Percentiles rank a stretch among this genome's conserved stretches.
Evolutionary conservation across 164 flowering plant species (phyloP).

Genomic region (Umbellularia californica): DNA sequence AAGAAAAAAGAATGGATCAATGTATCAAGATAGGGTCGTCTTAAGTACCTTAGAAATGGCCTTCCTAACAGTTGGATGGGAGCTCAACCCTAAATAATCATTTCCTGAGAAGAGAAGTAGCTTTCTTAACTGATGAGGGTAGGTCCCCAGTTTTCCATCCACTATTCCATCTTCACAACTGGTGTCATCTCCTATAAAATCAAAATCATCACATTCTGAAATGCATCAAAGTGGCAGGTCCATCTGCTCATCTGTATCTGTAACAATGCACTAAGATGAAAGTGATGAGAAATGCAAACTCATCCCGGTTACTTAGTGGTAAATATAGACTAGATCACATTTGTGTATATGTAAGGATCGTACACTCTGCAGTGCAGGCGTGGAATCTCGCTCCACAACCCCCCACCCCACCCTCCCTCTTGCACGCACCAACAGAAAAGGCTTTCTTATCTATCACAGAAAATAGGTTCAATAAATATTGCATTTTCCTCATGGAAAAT

Average conservation of each 20-base stretch:
- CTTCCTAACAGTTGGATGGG: constrained; percentile 68
- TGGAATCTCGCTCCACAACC: too few relatives aligned
- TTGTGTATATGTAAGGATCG: too few relatives aligned
- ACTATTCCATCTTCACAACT: constrained; percentile 11
- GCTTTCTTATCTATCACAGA: too few relatives aligned
- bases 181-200: constrained; percentile 49
- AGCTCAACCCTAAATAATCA: constrained; percentile 91
- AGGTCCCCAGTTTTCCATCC: constrained; percentile 13
- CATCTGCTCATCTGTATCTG: constrained; percentile 3
- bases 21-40: neutral
- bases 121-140: constrained; percentile 30
- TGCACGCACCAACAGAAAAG: too few relatives aligned
- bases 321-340: neutral
- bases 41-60: constrained; percentile 65
- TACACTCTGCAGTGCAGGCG: too few relatives aligned
- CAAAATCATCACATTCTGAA: constrained; percentile 15
- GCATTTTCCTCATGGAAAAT: too few relatives aligned
- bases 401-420: too few relatives aligned
- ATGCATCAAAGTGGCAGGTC: neutral
- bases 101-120: constrained; percentile 85
- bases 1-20: neutral
- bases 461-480: too few relatives aligned
- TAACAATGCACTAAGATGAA: neutral
- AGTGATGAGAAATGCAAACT: constrained; percentile 3
- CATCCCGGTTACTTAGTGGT: neutral